Evolutionary conservation across 2,329 filamentous ascomycete species (phyloP).

Genomic region (Aschersonia sp.): DNA sequence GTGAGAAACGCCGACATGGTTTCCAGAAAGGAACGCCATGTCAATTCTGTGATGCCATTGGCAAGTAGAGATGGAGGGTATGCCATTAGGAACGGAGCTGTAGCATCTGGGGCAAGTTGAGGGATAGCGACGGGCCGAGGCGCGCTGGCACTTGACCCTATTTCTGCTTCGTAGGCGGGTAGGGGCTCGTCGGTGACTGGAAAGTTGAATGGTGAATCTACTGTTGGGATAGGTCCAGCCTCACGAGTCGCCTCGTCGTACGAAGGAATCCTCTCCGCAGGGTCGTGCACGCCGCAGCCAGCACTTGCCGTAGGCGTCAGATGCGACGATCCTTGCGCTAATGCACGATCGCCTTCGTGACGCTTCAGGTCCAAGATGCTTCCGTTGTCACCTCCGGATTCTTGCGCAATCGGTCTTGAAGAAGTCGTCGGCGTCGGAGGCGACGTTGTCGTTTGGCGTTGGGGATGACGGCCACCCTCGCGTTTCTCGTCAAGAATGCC

Average conservation of each 20-base stretch:
- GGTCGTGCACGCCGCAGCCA: not conserved
- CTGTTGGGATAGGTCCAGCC: constrained; percentile 3
- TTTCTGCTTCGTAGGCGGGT: constrained; percentile 13
- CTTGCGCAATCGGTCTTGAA: no score
- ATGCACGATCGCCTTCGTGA: not conserved
- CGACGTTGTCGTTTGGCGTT: not conserved
- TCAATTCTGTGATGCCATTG: constrained; percentile 19
- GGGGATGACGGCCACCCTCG: not conserved
- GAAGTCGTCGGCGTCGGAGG: no score
- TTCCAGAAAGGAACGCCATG: constrained; percentile 19
- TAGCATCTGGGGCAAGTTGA: constrained; percentile 17
- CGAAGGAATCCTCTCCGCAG: constrained; percentile 2
- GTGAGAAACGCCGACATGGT: constrained; percentile 31
- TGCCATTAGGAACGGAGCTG: constrained; percentile 22
- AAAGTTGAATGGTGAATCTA: constrained; percentile 22
- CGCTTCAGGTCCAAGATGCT: constrained; percentile 1
- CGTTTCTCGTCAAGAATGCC: constrained; percentile 31
- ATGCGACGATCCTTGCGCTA: not conserved
- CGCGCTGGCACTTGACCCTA: not conserved
- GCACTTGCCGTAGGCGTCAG: not conserved
- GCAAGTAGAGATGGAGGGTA: constrained; percentile 22
- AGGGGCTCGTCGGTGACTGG: constrained; percentile 13
- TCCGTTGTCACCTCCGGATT: not conserved
- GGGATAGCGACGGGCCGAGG: constrained; percentile 24
- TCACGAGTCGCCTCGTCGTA: constrained; percentile 2